These are phyloP conservation scores for Amanita thiersii DNA, from an alignment of 768 basidiomycete species.

Conservation along the genomic window DNA sequence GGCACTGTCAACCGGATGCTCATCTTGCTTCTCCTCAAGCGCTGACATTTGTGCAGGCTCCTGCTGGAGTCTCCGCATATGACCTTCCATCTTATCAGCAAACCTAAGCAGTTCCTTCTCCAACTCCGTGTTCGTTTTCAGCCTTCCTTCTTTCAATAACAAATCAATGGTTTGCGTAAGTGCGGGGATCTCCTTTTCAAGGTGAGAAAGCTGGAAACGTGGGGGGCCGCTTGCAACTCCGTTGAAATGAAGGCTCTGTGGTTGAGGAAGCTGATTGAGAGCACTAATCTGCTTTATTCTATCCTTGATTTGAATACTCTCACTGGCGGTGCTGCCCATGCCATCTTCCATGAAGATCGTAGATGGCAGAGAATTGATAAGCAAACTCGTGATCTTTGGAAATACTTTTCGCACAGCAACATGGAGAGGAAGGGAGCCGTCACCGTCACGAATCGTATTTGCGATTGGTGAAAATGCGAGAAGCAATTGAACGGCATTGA, in stretches of 20 bases:
- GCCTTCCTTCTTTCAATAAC: slow-evolving; percentile 16
- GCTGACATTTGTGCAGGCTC: slow-evolving; percentile 2
- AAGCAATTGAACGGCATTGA: slow-evolving; percentile 24
- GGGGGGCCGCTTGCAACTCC: slow-evolving; percentile 8
- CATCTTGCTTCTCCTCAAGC: slow-evolving; percentile 3
- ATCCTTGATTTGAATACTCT: slow-evolving; percentile 24
- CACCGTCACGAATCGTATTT: slow-evolving; percentile 32
- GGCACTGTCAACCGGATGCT: slow-evolving; percentile 9
- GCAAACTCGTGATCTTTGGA: slow-evolving; percentile 25
- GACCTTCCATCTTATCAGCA: slow-evolving; percentile 18
- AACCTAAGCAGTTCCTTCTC: slow-evolving; percentile 20
- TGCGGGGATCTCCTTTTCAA: slow-evolving; percentile 18
- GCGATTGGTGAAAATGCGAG: slow-evolving; percentile 27
- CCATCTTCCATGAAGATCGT: slow-evolving; percentile 41
- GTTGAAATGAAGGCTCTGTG: slow-evolving; percentile 4
- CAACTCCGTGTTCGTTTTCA: slow-evolving; percentile 15
- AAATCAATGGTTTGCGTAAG: slow-evolving; percentile 18
- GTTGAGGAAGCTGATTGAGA: slow-evolving; percentile 9
- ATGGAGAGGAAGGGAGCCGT: slow-evolving; percentile 48
- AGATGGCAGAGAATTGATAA: slow-evolving; percentile 29
- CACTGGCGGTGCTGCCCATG: slow-evolving; percentile 36
- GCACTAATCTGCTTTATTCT: slow-evolving; percentile 4
- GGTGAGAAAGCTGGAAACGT: slow-evolving; percentile 7
- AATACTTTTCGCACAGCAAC: slow-evolving; percentile 28
- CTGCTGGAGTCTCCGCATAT: slow-evolving; percentile 12